Evolutionary conservation across 768 basidiomycete genomes (phyloP).

Genomic region (Pleurotus ostreatus): DNA sequence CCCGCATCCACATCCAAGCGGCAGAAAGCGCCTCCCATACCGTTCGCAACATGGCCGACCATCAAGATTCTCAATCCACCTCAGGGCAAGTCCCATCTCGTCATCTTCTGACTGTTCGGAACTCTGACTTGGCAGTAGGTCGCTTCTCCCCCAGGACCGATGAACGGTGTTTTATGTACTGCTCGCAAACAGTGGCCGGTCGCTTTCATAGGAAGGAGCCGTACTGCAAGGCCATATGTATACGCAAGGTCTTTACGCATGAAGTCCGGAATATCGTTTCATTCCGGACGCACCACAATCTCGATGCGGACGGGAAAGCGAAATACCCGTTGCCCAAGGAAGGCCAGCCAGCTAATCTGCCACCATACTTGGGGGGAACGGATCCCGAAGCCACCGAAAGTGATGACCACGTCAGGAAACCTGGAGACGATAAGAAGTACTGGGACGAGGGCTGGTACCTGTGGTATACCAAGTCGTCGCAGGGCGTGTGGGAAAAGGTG

Average conservation of each 20-base stretch:
- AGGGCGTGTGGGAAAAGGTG: slow-evolving; percentile 37
- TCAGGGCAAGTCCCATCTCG: slow-evolving; percentile 30
- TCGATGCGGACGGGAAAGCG: slow-evolving; percentile 42
- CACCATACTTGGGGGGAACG: slow-evolving; percentile 41
- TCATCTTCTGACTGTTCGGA: neutral
- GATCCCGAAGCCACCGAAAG: slow-evolving; percentile 22
- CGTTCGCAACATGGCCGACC: slow-evolving; percentile 36
- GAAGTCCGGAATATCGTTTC: slow-evolving; percentile 52
- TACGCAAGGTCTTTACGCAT: slow-evolving; percentile 64
- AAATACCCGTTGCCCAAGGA: slow-evolving; percentile 63
- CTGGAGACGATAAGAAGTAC: slow-evolving; percentile 38
- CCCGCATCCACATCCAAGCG: neutral
- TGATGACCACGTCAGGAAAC: slow-evolving; percentile 16
- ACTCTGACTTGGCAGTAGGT: slow-evolving; percentile 28
- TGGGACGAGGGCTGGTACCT: slow-evolving; percentile 80
- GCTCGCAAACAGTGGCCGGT: slow-evolving; percentile 52
- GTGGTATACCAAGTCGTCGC: slow-evolving; percentile 35
- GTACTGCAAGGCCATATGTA: slow-evolving; percentile 53
- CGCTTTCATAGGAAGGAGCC: slow-evolving; percentile 48
- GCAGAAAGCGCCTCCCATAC: neutral
- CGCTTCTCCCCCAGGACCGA: slow-evolving; percentile 56
- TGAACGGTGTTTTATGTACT: slow-evolving; percentile 63
- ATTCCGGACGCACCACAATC: slow-evolving; percentile 35
- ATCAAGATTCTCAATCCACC: slow-evolving; percentile 52
- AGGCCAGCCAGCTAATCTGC: slow-evolving; percentile 50